Base-by-base conservation (phyloP, 2,329 filamentous ascomycete genomes). In the Metarhizium brunneum region DNA sequence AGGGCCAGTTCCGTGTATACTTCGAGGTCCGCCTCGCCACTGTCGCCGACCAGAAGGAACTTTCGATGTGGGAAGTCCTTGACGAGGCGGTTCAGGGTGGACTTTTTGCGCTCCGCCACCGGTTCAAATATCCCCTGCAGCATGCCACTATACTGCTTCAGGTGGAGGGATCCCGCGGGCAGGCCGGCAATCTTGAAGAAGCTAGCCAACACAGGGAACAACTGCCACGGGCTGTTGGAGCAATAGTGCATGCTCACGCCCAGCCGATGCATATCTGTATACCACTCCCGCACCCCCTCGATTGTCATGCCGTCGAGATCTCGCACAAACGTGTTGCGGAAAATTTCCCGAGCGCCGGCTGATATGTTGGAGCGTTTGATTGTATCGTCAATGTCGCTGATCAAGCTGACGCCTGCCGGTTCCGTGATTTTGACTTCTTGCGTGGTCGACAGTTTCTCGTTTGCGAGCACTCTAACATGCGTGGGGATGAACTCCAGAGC, bases 141-240 rank as follows among this genome's bases (percentile, higher is more conserved):
- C 90, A 97, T 96, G 50, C 95, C 94, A 58, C 84, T 90, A 70
- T 99, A 99, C 61, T 95, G 90, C 70, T 99, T 99, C 61, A 99
- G 71, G 67, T 99, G 95, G 61, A 97, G 88, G 0, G 92, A 96
- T 0, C 94, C 95, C 0, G 82, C 82, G 0, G 94, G 94, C 1
- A 99, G 74, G 1, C 88, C 88, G 6, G 88, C 88, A 45, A 87
- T 72, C 60, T 85, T 84, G 69, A 97, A 95, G 68, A 88, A 99
- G 54, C 83, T 90, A 5, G 89, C 87, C 11, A 99, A 75, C 2
- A 97, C 84, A 0, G 94, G 94, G 64, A 90, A 99, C 6, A 99
- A 79, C 68, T 99, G 95, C 95, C 95, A 99, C 0, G 94, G 94
- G 52, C 92, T 95, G 71, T 99, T 99, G n/a, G 94, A 99, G 61